A percentile compares a stretch with the other conserved stretches of the same genome.
phyloP scores from a whole-genome alignment of 2,329 filamentous ascomycete genomes.

The Mycosphaerella sp. region DNA sequence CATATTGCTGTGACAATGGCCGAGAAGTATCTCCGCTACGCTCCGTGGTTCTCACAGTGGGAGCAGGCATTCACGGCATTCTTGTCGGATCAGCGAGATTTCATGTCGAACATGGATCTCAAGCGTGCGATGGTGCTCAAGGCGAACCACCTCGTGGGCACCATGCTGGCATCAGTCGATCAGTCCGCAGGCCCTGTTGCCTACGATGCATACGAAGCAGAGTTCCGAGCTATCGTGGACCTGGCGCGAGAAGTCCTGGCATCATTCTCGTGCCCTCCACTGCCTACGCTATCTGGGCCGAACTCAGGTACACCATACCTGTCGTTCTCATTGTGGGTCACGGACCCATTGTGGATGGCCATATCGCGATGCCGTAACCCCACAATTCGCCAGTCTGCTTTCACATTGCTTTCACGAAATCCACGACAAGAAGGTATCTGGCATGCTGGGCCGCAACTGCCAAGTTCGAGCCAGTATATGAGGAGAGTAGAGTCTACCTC shows the following conservation, averaged over 20 bases:
- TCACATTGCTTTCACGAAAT: slow-evolving; percentile 30
- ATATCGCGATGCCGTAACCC: slow-evolving; percentile 31
- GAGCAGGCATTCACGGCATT: slow-evolving; percentile 28
- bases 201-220: slow-evolving; percentile 30
- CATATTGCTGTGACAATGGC: slow-evolving; percentile 29
- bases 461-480: slow-evolving; percentile 25
- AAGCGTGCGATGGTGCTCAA: slow-evolving; percentile 34
- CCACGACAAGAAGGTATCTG: slow-evolving; percentile 32
- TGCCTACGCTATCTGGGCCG: slow-evolving; percentile 27
- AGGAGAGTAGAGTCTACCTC: slow-evolving; percentile 19
- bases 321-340: slow-evolving; percentile 32
- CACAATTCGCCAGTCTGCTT: slow-evolving; percentile 30
- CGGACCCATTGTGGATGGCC: slow-evolving; percentile 33
- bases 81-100: slow-evolving; percentile 23
- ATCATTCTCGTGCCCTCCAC: slow-evolving; percentile 30
- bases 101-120: slow-evolving; percentile 29
- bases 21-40: slow-evolving; percentile 30
- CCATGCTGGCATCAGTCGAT: slow-evolving; percentile 31
- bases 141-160: slow-evolving; percentile 31
- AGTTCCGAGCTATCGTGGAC: slow-evolving; percentile 33
- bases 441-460: slow-evolving; percentile 30
- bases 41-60: slow-evolving; percentile 30
- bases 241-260: slow-evolving; percentile 30
- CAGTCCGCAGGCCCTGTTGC: slow-evolving; percentile 29
- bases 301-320: slow-evolving; percentile 29